Evolutionary conservation across 1,284 basidiomycete genomes (phyloP).

Genomic region (Rhizoctonia solani): DNA sequence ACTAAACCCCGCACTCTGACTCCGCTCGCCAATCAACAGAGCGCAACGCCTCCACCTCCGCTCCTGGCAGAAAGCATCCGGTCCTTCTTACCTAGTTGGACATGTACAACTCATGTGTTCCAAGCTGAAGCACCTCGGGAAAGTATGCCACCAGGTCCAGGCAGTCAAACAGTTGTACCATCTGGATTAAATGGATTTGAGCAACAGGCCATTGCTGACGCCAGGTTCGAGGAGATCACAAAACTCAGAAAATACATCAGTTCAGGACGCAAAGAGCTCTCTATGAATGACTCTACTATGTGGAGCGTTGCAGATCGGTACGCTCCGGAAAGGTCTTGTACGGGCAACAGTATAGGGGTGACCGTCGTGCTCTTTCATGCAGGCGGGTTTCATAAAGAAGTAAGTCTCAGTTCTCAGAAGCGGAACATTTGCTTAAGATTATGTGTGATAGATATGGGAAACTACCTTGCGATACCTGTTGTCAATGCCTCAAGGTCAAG

Average conservation of each 20-base stretch:
- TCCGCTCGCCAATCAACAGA: slow-evolving; percentile 5
- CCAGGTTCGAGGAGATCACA: not conserved
- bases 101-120: slow-evolving; percentile 22
- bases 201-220: slow-evolving; percentile 1
- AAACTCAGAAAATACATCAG: not conserved
- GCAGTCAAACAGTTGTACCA: not conserved
- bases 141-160: not conserved
- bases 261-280: not conserved
- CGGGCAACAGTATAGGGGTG: too few species aligned
- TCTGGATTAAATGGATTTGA: slow-evolving; percentile 10
- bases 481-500: slow-evolving; percentile 34
- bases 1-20: slow-evolving; percentile 2
- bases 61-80: too few species aligned
- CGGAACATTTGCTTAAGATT: not conserved
- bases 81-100: slow-evolving; percentile 4
- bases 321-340: slow-evolving; percentile 44
- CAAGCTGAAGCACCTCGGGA: slow-evolving; percentile 18
- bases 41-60: not conserved
- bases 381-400: slow-evolving; percentile 85
- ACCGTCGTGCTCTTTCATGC: slow-evolving; percentile 78
- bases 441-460: slow-evolving; percentile 62
- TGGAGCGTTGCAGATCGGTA: slow-evolving; percentile 65
- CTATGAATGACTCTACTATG: slow-evolving; percentile 43
- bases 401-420: slow-evolving; percentile 46
- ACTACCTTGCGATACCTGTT: slow-evolving; percentile 56